Percentiles rank a stretch among this genome's conserved stretches.
phyloP scores from a whole-genome alignment of 176 grass and related monocot species.

The Calamus simplicifolius region DNA sequence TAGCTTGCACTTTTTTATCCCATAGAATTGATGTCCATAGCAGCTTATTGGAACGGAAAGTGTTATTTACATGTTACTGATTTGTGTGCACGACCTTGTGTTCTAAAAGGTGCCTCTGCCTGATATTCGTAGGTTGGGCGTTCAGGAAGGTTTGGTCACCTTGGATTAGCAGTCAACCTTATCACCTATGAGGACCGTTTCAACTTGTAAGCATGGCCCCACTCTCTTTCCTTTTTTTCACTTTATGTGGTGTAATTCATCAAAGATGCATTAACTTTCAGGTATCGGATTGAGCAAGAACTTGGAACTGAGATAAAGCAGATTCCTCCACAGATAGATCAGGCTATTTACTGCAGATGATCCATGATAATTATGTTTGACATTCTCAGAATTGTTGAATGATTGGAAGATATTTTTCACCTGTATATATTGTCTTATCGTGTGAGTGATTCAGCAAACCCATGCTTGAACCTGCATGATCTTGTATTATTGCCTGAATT shows the following conservation, averaged over 20 bases:
- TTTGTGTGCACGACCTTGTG: no score
- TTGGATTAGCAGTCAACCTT: conserved; percentile 20
- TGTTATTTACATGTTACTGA: no score
- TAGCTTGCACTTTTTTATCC: neutral
- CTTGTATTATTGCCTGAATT: no score
- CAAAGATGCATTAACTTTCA: conserved; percentile 13
- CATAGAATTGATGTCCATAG: no score
- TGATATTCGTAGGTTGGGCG: conserved; percentile 11
- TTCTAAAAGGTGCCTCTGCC: no score
- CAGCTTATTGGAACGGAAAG: no score
- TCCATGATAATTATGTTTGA: conserved; percentile 19
- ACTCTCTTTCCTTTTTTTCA: neutral
- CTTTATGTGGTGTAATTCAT: neutral
- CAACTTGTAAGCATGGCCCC: conserved; percentile 2
- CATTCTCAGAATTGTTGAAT: conserved; percentile 29
- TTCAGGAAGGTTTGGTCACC: conserved; percentile 18
- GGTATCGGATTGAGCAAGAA: conserved; percentile 95
- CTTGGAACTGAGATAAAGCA: conserved; percentile 96
- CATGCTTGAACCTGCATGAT: no score
- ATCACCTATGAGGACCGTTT: conserved; percentile 16
- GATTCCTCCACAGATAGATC: conserved; percentile 89
- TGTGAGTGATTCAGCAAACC: no score
- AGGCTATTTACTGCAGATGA: conserved; percentile 88
- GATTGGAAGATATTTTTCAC: conserved; percentile 27
- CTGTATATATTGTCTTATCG: conserved; percentile 32